phyloP scores from a whole-genome alignment of 495 filamentous ascomycete genomes.

The Pseudoneurospora amorphoporcata region DNA sequence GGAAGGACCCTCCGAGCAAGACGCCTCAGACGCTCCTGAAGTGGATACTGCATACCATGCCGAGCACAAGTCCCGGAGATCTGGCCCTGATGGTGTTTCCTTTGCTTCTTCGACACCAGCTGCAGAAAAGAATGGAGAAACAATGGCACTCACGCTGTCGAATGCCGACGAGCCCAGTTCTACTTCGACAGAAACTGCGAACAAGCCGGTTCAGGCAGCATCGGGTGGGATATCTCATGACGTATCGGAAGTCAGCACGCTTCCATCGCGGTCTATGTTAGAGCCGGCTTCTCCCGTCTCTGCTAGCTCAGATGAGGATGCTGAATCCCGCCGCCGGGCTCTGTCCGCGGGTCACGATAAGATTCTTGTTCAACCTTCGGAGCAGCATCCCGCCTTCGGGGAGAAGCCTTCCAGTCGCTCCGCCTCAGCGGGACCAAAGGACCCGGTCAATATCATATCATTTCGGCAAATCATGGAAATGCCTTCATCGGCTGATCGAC shows the following conservation, averaged over 20 bases:
- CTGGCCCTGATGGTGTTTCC: background rate
- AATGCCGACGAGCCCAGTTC: background rate
- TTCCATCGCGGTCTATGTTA: slow-evolving; percentile 16
- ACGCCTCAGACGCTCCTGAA: background rate
- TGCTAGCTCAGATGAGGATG: slow-evolving; percentile 8
- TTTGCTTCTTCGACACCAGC: background rate
- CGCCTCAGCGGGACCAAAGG: slow-evolving; percentile 1
- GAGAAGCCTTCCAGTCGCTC: background rate
- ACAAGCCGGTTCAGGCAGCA: background rate
- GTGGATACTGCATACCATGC: background rate
- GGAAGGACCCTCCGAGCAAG: slow-evolving; percentile 30
- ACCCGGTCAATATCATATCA: slow-evolving; percentile 34
- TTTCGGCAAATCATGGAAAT: slow-evolving; percentile 68
- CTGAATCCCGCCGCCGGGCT: slow-evolving; percentile 7
- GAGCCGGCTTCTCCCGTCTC: slow-evolving; percentile 29
- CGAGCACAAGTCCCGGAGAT: slow-evolving; percentile 6
- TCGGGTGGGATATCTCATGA: slow-evolving; percentile 20
- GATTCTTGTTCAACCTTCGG: slow-evolving; percentile 19
- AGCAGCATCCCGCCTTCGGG: slow-evolving; percentile 30
- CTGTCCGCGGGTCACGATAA: slow-evolving; percentile 36
- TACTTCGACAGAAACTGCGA: background rate
- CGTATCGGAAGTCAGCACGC: slow-evolving; percentile 25
- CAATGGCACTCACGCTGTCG: background rate
- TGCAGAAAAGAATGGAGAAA: background rate
- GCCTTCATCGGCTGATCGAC: slow-evolving; percentile 49